Percentiles rank a stretch among this genome's conserved stretches.
phyloP scores from a whole-genome alignment of 2,329 filamentous ascomycete species.

The Clarireedia paspali region DNA sequence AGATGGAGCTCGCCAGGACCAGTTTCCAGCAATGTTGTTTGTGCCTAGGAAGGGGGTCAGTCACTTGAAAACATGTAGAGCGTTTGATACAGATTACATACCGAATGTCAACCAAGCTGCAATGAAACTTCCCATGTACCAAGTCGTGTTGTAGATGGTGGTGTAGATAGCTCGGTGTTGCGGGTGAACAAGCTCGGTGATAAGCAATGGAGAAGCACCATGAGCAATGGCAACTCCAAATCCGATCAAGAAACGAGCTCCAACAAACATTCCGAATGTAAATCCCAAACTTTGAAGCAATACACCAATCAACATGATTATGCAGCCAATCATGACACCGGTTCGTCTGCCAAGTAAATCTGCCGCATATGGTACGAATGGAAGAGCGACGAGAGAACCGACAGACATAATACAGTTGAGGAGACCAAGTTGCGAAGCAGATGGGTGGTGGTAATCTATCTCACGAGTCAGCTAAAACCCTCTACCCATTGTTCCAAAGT shows the following conservation, averaged over 20 bases:
- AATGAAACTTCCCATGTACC: conserved; percentile 38
- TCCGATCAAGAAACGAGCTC: conserved; percentile 32
- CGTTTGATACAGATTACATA: conserved; percentile 1
- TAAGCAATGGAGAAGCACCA: conserved; percentile 29
- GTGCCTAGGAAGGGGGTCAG: conserved; percentile 24
- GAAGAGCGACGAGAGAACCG: conserved; percentile 39
- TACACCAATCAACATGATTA: conserved; percentile 39
- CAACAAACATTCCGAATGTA: conserved; percentile 37
- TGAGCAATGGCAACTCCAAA: conserved; percentile 30
- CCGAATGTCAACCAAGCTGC: conserved; percentile 39
- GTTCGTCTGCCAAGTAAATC: conserved; percentile 39
- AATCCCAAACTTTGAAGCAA: conserved; percentile 33
- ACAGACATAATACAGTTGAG: conserved; percentile 41
- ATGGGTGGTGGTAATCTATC: conserved; percentile 29
- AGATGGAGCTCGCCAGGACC: conserved; percentile 30
- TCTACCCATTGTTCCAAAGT: conserved; percentile 32
- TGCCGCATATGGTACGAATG: conserved; percentile 40
- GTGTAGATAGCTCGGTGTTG: conserved; percentile 41
- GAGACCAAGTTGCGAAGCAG: conserved; percentile 33
- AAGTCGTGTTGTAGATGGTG: conserved; percentile 39
- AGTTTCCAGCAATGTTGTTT: conserved; percentile 29
- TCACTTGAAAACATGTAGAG: not conserved
- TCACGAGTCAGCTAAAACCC: conserved; percentile 31
- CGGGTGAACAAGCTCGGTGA: conserved; percentile 40
- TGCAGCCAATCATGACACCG: conserved; percentile 39